Evolutionary conservation across 106 monocot species (phyloP), one percentile per base, ranked within the genome.

Genomic region (Acorus calamus): DNA sequence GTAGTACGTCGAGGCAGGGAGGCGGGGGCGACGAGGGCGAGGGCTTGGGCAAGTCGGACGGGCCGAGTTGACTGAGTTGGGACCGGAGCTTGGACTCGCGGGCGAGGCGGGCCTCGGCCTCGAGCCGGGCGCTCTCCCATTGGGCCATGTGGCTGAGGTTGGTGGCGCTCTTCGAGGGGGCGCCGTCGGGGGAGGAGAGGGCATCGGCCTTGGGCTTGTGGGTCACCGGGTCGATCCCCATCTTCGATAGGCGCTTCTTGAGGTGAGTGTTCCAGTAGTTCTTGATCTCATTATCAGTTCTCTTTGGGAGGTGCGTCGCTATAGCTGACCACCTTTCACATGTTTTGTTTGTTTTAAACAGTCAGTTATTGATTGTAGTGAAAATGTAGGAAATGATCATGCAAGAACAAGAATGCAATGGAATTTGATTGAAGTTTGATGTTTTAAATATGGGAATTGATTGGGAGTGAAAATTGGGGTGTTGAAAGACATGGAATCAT

Each of bases 251-350:
- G 49, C 84, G 55, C 76, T 89, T 89, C 77, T 89, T 84, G 14
- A 89, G 62, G 61, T 89, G 89, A 12, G 89, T 84, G 81, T 89
- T 89, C 89, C 89, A 89, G 66, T 84, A 84, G 66, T 89, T 89
- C 81, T 89, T 89, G 70, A 89, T 84, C 84, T 89, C 89, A 42
- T 89, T 89, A 71, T 89, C 89, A 0, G 89, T 89, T 54, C 89
- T 60, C 76, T 84, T 84, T 4, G 89, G 84, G 28, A 89, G 78
- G 46, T 89, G 89, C 8, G 84, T 81, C 0, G 89, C 89, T 8
- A 89, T 89, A 11, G 89, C 84, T 2, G 89, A 89, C 89, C 89
- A 89, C 59, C 89, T 89, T 28, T 28, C 28, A 28, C 28, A 28
- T 28, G 28, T 28, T 28, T 28, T 28, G 28, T 28, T 28, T 28